phyloP scores from a whole-genome alignment of 2,329 filamentous ascomycete genomes.

The Bipolaris oryzae region DNA sequence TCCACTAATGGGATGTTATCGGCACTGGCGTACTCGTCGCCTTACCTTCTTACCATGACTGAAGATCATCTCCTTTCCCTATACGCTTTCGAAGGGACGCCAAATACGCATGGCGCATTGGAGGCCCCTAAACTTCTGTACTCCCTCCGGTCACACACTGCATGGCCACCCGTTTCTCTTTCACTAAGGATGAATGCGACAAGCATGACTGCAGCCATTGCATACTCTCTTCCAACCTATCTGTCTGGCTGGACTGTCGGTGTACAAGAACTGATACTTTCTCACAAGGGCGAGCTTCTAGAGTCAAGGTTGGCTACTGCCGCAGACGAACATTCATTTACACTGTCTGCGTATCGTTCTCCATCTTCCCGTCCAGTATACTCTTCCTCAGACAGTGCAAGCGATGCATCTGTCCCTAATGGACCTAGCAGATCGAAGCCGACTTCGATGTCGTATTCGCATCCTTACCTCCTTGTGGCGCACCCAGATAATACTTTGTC shows the following conservation, averaged over 20 bases:
- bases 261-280: slow-evolving; percentile 85
- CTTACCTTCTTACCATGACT: slow-evolving; percentile 81
- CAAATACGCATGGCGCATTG: slow-evolving; percentile 23
- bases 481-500: slow-evolving; percentile 88
- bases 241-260: slow-evolving; percentile 85
- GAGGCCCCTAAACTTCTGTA: slow-evolving; percentile 67
- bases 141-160: slow-evolving; percentile 80
- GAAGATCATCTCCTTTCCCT: slow-evolving; percentile 74
- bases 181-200: slow-evolving; percentile 72
- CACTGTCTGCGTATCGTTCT: slow-evolving; percentile 41
- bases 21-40: slow-evolving; percentile 72
- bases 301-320: slow-evolving; percentile 59
- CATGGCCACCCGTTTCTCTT: slow-evolving; percentile 78
- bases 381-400: slow-evolving; percentile 35
- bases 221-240: slow-evolving; percentile 80
- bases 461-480: slow-evolving; percentile 84
- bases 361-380: slow-evolving; percentile 34
- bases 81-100: slow-evolving; percentile 63
- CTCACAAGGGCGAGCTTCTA: slow-evolving; percentile 54
- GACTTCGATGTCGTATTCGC: slow-evolving; percentile 62
- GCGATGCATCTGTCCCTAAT: slow-evolving; percentile 25
- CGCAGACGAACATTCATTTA: slow-evolving; percentile 55
- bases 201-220: slow-evolving; percentile 79
- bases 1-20: slow-evolving; percentile 70
- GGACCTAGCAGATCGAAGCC: slow-evolving; percentile 47